Conservation (phyloP, 2,329 filamentous ascomycete genomes). For the Dothistroma pini region DNA sequence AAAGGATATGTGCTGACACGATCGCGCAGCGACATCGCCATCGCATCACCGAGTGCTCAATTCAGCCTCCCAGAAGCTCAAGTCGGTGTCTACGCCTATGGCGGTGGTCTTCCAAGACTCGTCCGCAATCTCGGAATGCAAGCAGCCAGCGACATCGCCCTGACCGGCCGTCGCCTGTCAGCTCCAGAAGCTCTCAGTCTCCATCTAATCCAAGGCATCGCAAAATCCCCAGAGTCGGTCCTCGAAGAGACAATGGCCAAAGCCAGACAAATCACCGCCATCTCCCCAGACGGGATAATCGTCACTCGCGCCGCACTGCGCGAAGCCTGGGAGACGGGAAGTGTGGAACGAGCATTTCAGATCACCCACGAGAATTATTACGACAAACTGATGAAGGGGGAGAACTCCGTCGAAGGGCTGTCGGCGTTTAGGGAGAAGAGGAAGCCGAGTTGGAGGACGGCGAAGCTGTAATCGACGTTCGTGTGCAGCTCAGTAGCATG, state of each 20-base stretch:
- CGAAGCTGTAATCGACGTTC: conserved; percentile 36
- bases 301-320: conserved; percentile 38
- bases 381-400: conserved; percentile 38
- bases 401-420: conserved; percentile 48
- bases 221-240: conserved; percentile 30
- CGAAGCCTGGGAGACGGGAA: conserved; percentile 38
- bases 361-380: conserved; percentile 42
- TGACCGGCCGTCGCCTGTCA: conserved; percentile 45
- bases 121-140: conserved; percentile 49
- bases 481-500: neutral
- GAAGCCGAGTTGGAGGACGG: conserved; percentile 46
- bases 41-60: conserved; percentile 48
- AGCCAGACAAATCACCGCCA: conserved; percentile 32
- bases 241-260: conserved; percentile 34
- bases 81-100: conserved; percentile 51
- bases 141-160: conserved; percentile 48
- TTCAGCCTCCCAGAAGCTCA: conserved; percentile 53
- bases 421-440: conserved; percentile 50
- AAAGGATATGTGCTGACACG: neutral
- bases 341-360: conserved; percentile 40
- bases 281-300: conserved; percentile 37
- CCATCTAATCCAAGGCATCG: conserved; percentile 40
- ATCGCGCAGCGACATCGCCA: conserved; percentile 45
- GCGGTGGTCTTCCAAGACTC: conserved; percentile 50
- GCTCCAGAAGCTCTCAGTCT: conserved; percentile 43